These are phyloP conservation scores for Talaromyces sp. DNA, from an alignment of 2,329 filamentous ascomycete species.

Conservation along the genomic window DNA sequence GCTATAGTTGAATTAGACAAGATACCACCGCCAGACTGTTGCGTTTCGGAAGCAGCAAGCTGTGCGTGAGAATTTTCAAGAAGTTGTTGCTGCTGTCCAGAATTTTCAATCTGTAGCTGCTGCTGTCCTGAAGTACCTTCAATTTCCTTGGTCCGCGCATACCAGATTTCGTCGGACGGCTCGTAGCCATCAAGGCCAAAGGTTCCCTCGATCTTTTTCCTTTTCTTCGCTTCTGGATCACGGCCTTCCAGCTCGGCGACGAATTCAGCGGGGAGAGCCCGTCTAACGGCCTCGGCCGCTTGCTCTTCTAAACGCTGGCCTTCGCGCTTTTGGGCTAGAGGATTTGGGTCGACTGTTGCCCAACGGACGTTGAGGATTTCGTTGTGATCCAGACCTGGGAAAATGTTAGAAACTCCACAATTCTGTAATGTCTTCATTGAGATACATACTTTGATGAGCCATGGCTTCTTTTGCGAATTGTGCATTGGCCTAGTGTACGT, in stretches of 20 bases:
- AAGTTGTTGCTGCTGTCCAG: slow-evolving; percentile 40
- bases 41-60: slow-evolving; percentile 29
- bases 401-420: background rate
- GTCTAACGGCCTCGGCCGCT: slow-evolving; percentile 85
- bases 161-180: slow-evolving; percentile 90
- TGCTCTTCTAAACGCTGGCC: slow-evolving; percentile 88
- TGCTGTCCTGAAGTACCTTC: slow-evolving; percentile 55
- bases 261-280: slow-evolving; percentile 82
- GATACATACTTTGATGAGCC: slow-evolving; percentile 68
- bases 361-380: slow-evolving; percentile 95
- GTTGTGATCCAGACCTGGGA: slow-evolving; percentile 67
- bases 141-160: slow-evolving; percentile 69
- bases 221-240: slow-evolving; percentile 79
- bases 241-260: slow-evolving; percentile 91
- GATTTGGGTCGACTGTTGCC: slow-evolving; percentile 96
- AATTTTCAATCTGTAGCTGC: slow-evolving; percentile 43
- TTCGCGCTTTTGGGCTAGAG: slow-evolving; percentile 88
- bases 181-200: slow-evolving; percentile 91
- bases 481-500: slow-evolving; percentile 57
- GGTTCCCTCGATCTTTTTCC: slow-evolving; percentile 80
- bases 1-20: slow-evolving; percentile 78
- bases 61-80: slow-evolving; percentile 43
- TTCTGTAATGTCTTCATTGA: background rate
- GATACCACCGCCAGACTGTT: slow-evolving; percentile 60
- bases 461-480: slow-evolving; percentile 94